Base-by-base conservation (phyloP, 805 yeast genomes). In the Candida jianshihensis region DNA sequence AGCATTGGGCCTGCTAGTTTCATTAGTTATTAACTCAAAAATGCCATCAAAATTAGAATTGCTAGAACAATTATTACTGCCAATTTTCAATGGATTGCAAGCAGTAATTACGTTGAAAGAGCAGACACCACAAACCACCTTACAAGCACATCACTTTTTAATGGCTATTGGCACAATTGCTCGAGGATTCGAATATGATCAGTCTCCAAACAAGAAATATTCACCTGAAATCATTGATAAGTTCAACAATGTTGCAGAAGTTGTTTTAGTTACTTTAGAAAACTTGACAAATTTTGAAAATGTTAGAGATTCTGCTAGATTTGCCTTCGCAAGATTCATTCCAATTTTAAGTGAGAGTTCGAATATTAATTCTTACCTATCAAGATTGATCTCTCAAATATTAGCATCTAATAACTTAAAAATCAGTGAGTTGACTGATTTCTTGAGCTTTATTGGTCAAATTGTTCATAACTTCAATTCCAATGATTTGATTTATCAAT, bases 141-240 rank as follows among this genome's bases (percentile, higher is more conserved):
- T 85, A 31, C 92, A 86, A 54, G 81, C 87, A 3, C 96, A 92
- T 57, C 97, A 90, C 55, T 71, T 80, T 24, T 61, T 92, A 33
- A 75, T 86, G 77, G 89, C 96, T 0, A 75, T 90, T 31, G 97
- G 96, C 31, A 86, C 96, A 0, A 71, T 89, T 51, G 81, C 88
- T 4, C 75, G 92, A 54, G 97, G 97, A 5, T 77, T 83, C 49
- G 92, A 53, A 31, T 42, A 49, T 30, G 57, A 53, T 33, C 37
- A 52, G 11, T 29, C 46, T 4, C 54, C 57, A 34, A 47, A 60
- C 27, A 59, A 58, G 29, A 60, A 58, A 35, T 57, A 53, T 35
- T 47, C 66, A 6, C 46, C 57, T 16, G 69, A 51, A 31, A 36
- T 64, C 30, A 51, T 75, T 14, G 68, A 62, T 40, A 76, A 71